Evolutionary conservation across 768 basidiomycete genomes (phyloP).

Genomic region (Lactarius deliciosus): DNA sequence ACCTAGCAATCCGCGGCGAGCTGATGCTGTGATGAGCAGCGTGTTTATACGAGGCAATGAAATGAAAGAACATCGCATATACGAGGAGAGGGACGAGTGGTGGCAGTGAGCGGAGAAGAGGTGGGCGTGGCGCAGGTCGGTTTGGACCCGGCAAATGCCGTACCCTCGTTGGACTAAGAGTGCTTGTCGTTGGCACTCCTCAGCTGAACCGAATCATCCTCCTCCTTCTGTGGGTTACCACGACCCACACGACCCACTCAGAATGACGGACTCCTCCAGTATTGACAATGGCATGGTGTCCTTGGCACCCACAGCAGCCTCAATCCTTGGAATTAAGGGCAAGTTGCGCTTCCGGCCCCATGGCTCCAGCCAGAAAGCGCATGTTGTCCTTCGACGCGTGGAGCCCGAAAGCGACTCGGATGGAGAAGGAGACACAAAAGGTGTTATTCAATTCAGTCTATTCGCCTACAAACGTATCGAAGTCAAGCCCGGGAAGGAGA

Average conservation of each 20-base stretch:
- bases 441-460: conserved; percentile 56
- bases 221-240: conserved; percentile 28
- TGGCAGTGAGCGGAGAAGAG: background rate
- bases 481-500: conserved; percentile 69
- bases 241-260: conserved; percentile 23
- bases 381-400: conserved; percentile 66
- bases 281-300: conserved; percentile 21
- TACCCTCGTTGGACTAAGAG: conserved; percentile 9
- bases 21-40: background rate
- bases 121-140: background rate
- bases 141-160: conserved; percentile 19
- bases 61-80: background rate
- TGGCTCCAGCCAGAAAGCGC: conserved; percentile 65
- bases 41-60: background rate
- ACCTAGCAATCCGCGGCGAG: no score
- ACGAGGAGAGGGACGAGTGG: background rate
- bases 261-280: conserved; percentile 28
- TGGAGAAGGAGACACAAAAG: conserved; percentile 41
- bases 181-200: conserved; percentile 23
- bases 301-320: conserved; percentile 42
- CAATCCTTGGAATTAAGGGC: conserved; percentile 62
- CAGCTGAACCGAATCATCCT: conserved; percentile 12
- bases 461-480: conserved; percentile 70
- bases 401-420: conserved; percentile 46
- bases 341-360: conserved; percentile 64